Evolutionary conservation across 2,329 filamentous ascomycete genomes (phyloP), one percentile per base, ranked within the genome.

Genomic region (Aspergillus uvarum): DNA sequence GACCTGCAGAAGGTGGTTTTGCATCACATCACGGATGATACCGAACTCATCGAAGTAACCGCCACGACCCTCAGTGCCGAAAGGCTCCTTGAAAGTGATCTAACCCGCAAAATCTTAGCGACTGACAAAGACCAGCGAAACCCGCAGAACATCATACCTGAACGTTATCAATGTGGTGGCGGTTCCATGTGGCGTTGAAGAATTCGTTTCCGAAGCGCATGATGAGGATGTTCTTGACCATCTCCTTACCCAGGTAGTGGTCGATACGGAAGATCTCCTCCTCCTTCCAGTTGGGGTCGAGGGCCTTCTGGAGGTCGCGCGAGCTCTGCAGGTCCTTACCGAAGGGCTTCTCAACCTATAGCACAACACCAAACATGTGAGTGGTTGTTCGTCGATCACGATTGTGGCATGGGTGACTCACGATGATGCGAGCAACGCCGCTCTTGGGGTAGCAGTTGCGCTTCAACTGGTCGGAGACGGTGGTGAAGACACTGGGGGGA

Each of bases 211-310:
- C 96, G 76, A 99, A 99, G 75, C 96, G 87, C 68, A 99, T 86
- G 70, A 99, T 97, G 67, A 99, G 85, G 69, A 99, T 96, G 81
- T 99, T 99, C 88, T 99, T 99, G 72, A 99, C 95, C 95, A 99
- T 99, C 81, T 99, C 95, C 85, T 99, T 99, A 72, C 96, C 96
- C 51, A 99, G 87, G 79, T 99, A 99, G 82, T 99, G 95, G 78
- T 99, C 95, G 73, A 99, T 99, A 74, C 95, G 92, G 88, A 96
- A 99, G 68, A 99, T 89, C 81, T 99, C 95, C 56, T 98, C 94
- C 80, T 99, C 96, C 74, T 91, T 95, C 96, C 95, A 99, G 81
- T 99, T 92, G 48, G 95, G 95, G 75, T 94, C 91, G 65, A 99
- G 87, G 7, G 95, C 96, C 78, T 91, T 92, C 76, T 98, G 94